phyloP scores from a whole-genome alignment of 2,329 filamentous ascomycete genomes.

The Didymella glomerata region DNA sequence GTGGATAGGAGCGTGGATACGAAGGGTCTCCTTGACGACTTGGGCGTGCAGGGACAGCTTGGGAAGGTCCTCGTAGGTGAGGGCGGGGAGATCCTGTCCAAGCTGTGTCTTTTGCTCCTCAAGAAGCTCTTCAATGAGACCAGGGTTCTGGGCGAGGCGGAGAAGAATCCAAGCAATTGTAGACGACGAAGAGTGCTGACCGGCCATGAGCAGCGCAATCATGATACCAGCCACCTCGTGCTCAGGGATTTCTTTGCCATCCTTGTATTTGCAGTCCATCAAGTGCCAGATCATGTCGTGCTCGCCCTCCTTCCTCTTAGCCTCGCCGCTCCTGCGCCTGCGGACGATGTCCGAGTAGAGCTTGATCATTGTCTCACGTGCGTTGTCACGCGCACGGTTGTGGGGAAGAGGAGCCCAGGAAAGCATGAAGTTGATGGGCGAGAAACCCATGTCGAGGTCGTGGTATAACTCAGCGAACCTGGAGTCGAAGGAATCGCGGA shows the following conservation, averaged over 20 bases:
- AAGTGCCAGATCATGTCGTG: constrained; percentile 89
- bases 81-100: constrained; percentile 75
- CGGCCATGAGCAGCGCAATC: constrained; percentile 92
- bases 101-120: constrained; percentile 79
- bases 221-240: constrained; percentile 90
- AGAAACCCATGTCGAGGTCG: constrained; percentile 89
- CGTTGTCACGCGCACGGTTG: constrained; percentile 81
- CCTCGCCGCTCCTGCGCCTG: constrained; percentile 68
- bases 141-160: constrained; percentile 77
- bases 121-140: constrained; percentile 82
- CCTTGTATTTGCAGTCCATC: constrained; percentile 86
- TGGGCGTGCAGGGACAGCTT: constrained; percentile 83
- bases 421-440: constrained; percentile 87
- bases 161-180: constrained; percentile 87
- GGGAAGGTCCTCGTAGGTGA: constrained; percentile 79
- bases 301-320: constrained; percentile 56
- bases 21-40: constrained; percentile 90
- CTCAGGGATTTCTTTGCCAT: constrained; percentile 80
- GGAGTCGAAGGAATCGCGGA: constrained; percentile 81
- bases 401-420: constrained; percentile 90
- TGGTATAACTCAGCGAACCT: constrained; percentile 84
- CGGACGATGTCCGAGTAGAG: constrained; percentile 85
- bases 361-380: constrained; percentile 80
- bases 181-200: constrained; percentile 87
- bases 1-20: constrained; percentile 91